Evolutionary conservation across 805 yeast genomes (phyloP), one percentile per base, ranked within the genome.

Genomic region (Ogataea ramenticola): DNA sequence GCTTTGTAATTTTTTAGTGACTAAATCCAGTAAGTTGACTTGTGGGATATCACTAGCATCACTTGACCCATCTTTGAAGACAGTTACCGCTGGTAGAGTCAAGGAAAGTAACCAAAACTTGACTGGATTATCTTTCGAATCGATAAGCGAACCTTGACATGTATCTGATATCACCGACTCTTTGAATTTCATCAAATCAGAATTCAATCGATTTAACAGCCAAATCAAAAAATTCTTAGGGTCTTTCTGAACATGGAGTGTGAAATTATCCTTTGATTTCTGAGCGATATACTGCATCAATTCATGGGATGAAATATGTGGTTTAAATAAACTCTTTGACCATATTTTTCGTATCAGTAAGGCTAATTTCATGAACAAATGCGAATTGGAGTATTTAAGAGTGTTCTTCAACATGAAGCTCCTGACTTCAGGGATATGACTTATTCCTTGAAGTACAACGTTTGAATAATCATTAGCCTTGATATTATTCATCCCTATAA

Each of bases 251-350:
- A 55, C 57, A 27, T 63, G 64, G 6, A 68, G 38, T 3, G 68
- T 56, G 52, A 74, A 75, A 36, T 60, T 55, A 42, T 68, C 71
- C 38, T 71, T 67, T 1, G 82, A 68, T n/a, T 56, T 44, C 1
- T 62, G 52, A 2, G 73, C 60, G 4, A 82, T 60, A 47, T 63
- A 66, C 46, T 79, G 79, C 38, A 82, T 56, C 8, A 86, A 61
- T 41, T 81, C 87, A 54, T 78, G 83, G 1, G 87, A 81, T 0
- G 91, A 79, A 2, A 84, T 67, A 52, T 83, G 87, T 3, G 71
- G 58, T 50, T 73, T 77, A 58, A 79, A 79, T 20, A 85, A 65
- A 35, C 64, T 62, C 0, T 72, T 63, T 5, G 82, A 82, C 90
- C 91, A 86, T 10, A 83, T 40, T 50, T 79, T 82, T 46, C 82